These are phyloP conservation scores for Salvia sclarea DNA, from an alignment of 305 asterid genomes.

Conservation along the genomic window DNA sequence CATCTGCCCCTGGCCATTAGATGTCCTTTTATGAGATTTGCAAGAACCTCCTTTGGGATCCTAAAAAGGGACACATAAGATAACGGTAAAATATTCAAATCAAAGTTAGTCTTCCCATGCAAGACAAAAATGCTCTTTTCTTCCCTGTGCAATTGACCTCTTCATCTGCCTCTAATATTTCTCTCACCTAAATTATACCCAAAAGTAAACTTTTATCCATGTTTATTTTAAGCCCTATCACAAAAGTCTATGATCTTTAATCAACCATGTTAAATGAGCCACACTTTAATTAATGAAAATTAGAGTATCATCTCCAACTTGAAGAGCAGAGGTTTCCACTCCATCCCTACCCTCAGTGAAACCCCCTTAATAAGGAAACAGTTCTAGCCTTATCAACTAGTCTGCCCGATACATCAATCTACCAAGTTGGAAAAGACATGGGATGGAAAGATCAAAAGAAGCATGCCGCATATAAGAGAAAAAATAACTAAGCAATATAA, in stretches of 20 bases:
- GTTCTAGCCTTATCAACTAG: neutral
- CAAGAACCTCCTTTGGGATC: neutral
- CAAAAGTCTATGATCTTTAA: neutral
- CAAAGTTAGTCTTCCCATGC: neutral
- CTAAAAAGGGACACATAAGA: neutral
- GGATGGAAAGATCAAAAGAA: neutral
- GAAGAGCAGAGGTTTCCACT: neutral
- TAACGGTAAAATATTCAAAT: neutral
- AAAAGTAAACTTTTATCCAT: neutral
- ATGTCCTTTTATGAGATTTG: neutral
- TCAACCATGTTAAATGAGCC: neutral
- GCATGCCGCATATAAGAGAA: neutral
- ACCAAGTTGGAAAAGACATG: neutral
- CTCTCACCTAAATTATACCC: neutral
- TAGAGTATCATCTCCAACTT: neutral
- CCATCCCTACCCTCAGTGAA: neutral
- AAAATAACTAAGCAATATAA: neutral
- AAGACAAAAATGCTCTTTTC: neutral
- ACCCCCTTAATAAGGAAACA: neutral
- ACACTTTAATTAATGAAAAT: neutral
- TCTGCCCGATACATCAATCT: neutral
- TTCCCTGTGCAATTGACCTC: neutral
- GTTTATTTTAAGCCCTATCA: neutral
- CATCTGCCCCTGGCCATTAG: neutral
- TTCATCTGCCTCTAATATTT: neutral